Conservation (phyloP, 331 rosid genomes). For the Pyracantha coccinea region DNA sequence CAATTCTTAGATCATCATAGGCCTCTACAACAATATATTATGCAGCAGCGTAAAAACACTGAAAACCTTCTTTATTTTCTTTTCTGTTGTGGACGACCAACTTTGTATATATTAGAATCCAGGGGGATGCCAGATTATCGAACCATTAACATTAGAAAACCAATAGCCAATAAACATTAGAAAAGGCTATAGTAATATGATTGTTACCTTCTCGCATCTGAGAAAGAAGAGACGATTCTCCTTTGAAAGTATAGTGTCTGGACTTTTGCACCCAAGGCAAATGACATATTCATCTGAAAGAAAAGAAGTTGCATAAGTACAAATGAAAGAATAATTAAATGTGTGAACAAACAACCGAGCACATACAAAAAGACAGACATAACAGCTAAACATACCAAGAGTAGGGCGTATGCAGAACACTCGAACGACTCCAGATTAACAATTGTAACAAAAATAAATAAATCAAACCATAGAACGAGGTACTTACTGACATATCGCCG, state of each 20-base stretch:
- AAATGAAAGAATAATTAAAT: background rate
- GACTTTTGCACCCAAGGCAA: slow-evolving; percentile 91
- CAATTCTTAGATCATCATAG: slow-evolving; percentile 18
- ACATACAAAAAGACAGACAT: background rate
- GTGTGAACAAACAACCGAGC: background rate
- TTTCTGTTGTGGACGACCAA: background rate
- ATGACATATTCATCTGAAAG: slow-evolving; percentile 77
- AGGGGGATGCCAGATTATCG: background rate
- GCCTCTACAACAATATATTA: background rate
- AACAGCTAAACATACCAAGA: background rate
- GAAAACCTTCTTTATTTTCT: background rate
- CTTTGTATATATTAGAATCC: background rate
- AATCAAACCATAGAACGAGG: background rate
- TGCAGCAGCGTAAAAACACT: background rate
- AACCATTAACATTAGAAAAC: background rate
- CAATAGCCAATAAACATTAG: background rate
- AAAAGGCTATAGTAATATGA: background rate
- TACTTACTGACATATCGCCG: slow-evolving; percentile 95
- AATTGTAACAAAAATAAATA: background rate
- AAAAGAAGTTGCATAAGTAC: background rate
- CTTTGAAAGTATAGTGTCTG: slow-evolving; percentile 89
- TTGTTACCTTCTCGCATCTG: slow-evolving; percentile 83
- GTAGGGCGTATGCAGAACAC: background rate
- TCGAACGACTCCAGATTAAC: background rate
- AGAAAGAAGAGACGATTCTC: slow-evolving; percentile 95